Percentiles rank a stretch among this genome's conserved stretches.
These are phyloP conservation scores for Hypoxylon rubiginosum DNA, from an alignment of 2,329 filamentous ascomycete species.

Conservation along the genomic window DNA sequence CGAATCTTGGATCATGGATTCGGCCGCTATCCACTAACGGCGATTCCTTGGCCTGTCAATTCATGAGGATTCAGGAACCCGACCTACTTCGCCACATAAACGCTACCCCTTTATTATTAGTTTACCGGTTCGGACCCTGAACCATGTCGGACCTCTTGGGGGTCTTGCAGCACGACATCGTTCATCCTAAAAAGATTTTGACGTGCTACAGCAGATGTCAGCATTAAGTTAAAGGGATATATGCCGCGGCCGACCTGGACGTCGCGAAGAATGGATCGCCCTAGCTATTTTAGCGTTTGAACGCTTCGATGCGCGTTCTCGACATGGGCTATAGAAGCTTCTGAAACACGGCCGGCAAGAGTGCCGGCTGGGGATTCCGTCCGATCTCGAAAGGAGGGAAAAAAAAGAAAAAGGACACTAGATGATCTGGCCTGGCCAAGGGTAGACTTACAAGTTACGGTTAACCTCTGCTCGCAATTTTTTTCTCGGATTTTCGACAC, in stretches of 20 bases:
- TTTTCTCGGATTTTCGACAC: conserved; percentile 11
- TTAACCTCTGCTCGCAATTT: conserved; percentile 23
- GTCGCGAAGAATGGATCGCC: conserved; percentile 32
- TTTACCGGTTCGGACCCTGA: conserved; percentile 39
- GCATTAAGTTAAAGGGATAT: conserved; percentile 36
- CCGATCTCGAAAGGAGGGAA: conserved; percentile 32
- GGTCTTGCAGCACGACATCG: conserved; percentile 40
- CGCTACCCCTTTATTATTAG: conserved; percentile 41
- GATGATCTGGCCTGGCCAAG: conserved; percentile 14
- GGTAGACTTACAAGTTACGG: conserved; percentile 17
- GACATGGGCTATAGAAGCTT: conserved; percentile 44
- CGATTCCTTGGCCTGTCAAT: conserved; percentile 32
- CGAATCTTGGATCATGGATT: conserved; percentile 18
- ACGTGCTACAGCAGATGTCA: conserved; percentile 41
- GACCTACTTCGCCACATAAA: conserved; percentile 40
- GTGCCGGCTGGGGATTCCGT: conserved; percentile 41
- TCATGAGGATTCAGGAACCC: conserved; percentile 39
- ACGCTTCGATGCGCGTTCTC: conserved; percentile 40
- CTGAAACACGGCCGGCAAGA: conserved; percentile 40
- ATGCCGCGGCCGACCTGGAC: conserved; percentile 37
- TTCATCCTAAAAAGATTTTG: conserved; percentile 37
- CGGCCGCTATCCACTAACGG: conserved; percentile 23
- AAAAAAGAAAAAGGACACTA: conserved; percentile 22
- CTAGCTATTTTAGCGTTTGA: conserved; percentile 42
- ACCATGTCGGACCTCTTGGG: conserved; percentile 40